Conservation (phyloP, 768 basidiomycete genomes). For the Sporobolomyces roseus region DNA sequence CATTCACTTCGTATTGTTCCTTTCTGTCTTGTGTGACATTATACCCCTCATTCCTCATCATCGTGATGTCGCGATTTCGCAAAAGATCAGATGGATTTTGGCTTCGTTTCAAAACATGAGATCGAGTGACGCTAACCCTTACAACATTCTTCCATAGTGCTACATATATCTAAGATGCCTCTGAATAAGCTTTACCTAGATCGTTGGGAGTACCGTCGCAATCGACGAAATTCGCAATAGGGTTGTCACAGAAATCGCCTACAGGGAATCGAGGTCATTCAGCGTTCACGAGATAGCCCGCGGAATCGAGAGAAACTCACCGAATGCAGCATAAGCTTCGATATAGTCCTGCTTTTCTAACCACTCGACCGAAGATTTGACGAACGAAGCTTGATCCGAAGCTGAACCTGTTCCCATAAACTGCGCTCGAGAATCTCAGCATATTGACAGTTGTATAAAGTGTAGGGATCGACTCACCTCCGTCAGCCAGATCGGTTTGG, state of each 20-base stretch:
- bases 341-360: conserved; percentile 29
- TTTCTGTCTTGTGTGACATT: neutral
- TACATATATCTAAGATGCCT: neutral
- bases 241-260: conserved; percentile 28
- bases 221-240: conserved; percentile 15
- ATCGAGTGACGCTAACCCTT: no score
- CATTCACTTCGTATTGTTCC: neutral
- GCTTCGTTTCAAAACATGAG: no score
- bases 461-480: conserved; percentile 1
- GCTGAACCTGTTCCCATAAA: conserved; percentile 25
- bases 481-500: conserved; percentile 29
- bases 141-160: neutral
- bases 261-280: neutral
- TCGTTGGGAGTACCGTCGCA: neutral
- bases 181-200: conserved; percentile 16
- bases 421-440: neutral
- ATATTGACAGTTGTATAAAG: neutral
- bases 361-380: conserved; percentile 10
- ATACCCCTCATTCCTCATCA: neutral
- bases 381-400: conserved; percentile 2
- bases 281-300: neutral
- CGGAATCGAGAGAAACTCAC: neutral
- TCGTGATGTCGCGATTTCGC: no score
- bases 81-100: no score
- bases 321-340: conserved; percentile 28